These are phyloP conservation scores for Coriolopsis trogii DNA, from an alignment of 1,284 basidiomycete species.

Conservation along the genomic window DNA sequence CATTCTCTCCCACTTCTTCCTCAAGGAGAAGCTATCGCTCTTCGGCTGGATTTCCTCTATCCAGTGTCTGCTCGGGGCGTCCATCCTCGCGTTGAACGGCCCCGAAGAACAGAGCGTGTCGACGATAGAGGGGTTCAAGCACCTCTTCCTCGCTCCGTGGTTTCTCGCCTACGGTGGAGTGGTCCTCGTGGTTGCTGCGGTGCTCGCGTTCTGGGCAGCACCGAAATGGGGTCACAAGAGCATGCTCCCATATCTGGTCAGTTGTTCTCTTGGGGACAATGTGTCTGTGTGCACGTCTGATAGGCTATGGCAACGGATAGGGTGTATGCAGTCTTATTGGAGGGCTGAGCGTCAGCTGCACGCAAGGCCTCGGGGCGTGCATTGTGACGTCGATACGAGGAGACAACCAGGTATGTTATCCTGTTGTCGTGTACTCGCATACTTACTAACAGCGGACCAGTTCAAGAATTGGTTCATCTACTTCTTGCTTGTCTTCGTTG, in stretches of 20 bases:
- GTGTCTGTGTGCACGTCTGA: neutral
- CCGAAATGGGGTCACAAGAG: slow-evolving; percentile 63
- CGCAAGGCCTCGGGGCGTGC: slow-evolving; percentile 65
- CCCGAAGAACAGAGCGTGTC: slow-evolving; percentile 61
- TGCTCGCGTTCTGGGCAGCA: slow-evolving; percentile 48
- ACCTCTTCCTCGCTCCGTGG: slow-evolving; percentile 62
- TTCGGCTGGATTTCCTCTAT: slow-evolving; percentile 65
- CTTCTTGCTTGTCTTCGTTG: slow-evolving; percentile 57
- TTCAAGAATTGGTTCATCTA: slow-evolving; percentile 66
- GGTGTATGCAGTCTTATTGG: slow-evolving; percentile 68
- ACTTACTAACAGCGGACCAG: slow-evolving; percentile 18
- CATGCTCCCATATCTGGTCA: slow-evolving; percentile 60
- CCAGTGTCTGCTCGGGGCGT: slow-evolving; percentile 49
- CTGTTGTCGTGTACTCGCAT: neutral
- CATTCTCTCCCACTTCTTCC: slow-evolving; percentile 71
- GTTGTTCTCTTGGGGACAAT: slow-evolving; percentile 1
- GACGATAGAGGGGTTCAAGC: slow-evolving; percentile 60
- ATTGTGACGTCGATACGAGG: slow-evolving; percentile 67
- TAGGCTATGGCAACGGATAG: slow-evolving; percentile 11
- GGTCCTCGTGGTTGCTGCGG: slow-evolving; percentile 38
- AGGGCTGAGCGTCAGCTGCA: slow-evolving; percentile 68
- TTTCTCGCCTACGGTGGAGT: slow-evolving; percentile 61
- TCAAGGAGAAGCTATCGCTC: slow-evolving; percentile 63
- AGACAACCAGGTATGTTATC: slow-evolving; percentile 34
- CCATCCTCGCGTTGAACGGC: slow-evolving; percentile 60